phyloP scores from a whole-genome alignment of 352 stramenopile species.

The Globisporangium acanthophoron region DNA sequence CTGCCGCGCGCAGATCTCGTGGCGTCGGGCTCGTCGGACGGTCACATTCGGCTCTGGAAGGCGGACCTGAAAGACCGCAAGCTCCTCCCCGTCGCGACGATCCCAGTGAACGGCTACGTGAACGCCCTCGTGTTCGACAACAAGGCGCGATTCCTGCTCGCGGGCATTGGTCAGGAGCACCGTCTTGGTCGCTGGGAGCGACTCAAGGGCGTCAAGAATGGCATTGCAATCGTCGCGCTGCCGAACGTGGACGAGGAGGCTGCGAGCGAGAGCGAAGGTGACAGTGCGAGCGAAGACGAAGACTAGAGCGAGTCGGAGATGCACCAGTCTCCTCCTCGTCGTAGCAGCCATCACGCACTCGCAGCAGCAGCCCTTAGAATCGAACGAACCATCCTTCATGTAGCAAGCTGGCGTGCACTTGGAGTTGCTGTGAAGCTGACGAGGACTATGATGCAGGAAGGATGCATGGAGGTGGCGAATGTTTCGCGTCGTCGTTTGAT shows the following conservation, averaged over 20 bases:
- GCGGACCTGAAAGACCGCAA: constrained; percentile 69
- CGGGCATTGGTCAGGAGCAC: constrained; percentile 90
- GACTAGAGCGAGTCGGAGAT: constrained; percentile 9
- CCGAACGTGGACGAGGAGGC: constrained; percentile 43
- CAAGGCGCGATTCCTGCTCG: constrained; percentile 87
- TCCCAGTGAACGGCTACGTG: constrained; percentile 71
- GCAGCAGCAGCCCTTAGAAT: neutral
- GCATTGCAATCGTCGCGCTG: constrained; percentile 86
- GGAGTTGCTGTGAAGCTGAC: too few species aligned
- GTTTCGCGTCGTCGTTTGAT: neutral
- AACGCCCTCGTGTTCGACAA: constrained; percentile 69
- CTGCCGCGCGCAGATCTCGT: constrained; percentile 89
- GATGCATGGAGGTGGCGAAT: neutral
- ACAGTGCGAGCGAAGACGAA: constrained; percentile 15
- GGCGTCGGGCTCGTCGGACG: constrained; percentile 88
- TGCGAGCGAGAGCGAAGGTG: constrained; percentile 26
- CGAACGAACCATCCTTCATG: neutral
- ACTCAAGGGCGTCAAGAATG: constrained; percentile 85
- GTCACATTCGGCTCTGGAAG: constrained; percentile 89
- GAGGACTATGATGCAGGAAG: neutral
- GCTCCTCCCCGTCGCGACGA: constrained; percentile 58
- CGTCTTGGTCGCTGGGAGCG: constrained; percentile 90
- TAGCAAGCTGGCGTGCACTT: neutral
- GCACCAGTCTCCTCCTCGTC: neutral
- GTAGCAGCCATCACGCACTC: neutral